phyloP scores from a whole-genome alignment of 1,139 yeast species.

The Suhomyces ambrosiae region DNA sequence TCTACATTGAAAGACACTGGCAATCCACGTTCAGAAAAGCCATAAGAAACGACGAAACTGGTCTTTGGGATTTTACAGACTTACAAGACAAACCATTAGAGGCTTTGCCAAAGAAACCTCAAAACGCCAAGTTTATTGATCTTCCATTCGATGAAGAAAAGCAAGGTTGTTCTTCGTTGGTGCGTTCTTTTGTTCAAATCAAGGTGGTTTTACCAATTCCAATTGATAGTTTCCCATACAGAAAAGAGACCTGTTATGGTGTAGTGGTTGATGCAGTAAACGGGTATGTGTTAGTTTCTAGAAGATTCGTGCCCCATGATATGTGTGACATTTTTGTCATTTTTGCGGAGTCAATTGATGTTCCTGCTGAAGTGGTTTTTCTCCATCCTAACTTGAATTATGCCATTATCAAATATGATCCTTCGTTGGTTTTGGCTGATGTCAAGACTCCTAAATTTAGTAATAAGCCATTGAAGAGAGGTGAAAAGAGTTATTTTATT shows the following conservation, averaged over 20 bases:
- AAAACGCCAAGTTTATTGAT: slow-evolving; percentile 70
- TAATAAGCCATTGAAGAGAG: slow-evolving; percentile 62
- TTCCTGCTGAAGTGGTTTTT: slow-evolving; percentile 80
- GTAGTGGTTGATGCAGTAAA: slow-evolving; percentile 75
- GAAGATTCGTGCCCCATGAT: slow-evolving; percentile 83
- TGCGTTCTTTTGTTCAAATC: slow-evolving; percentile 66
- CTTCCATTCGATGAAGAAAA: slow-evolving; percentile 54
- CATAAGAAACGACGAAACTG: slow-evolving; percentile 75
- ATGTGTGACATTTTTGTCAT: slow-evolving; percentile 76
- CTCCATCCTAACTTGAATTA: slow-evolving; percentile 88
- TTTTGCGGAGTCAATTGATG: slow-evolving; percentile 81
- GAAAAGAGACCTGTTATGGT: slow-evolving; percentile 69
- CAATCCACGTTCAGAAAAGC: slow-evolving; percentile 70
- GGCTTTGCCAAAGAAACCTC: slow-evolving; percentile 48
- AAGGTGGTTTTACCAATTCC: slow-evolving; percentile 66
- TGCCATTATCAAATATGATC: slow-evolving; percentile 83
- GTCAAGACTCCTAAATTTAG: slow-evolving; percentile 65
- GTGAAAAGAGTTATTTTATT: slow-evolving; percentile 72
- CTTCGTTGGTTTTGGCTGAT: slow-evolving; percentile 51
- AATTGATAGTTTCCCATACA: slow-evolving; percentile 71
- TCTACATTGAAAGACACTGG: slow-evolving; percentile 87
- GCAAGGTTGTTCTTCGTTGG: slow-evolving; percentile 53
- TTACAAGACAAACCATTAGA: slow-evolving; percentile 66
- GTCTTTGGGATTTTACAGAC: slow-evolving; percentile 82
- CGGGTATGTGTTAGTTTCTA: slow-evolving; percentile 79